phyloP scores from a whole-genome alignment of 2,329 filamentous ascomycete genomes.

The Penicillium occitanis region DNA sequence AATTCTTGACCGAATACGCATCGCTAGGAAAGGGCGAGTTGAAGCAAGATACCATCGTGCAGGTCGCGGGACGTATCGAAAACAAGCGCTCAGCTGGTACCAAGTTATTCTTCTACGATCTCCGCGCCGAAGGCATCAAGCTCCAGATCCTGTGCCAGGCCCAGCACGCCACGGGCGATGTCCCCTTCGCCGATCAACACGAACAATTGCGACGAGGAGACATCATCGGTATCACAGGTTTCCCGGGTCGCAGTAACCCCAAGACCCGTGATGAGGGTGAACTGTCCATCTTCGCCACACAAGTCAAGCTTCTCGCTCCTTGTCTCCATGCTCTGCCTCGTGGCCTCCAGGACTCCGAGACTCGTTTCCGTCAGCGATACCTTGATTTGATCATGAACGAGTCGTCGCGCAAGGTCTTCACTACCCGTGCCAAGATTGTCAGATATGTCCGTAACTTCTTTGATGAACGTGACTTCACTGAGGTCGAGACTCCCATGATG shows the following conservation, averaged over 20 bases:
- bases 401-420: constrained; percentile 75
- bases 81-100: constrained; percentile 77
- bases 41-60: constrained; percentile 70
- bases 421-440: constrained; percentile 83
- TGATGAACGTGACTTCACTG: constrained; percentile 81
- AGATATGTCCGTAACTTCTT: constrained; percentile 87
- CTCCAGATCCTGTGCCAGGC: constrained; percentile 92
- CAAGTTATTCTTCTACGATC: constrained; percentile 91
- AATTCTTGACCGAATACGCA: constrained; percentile 76
- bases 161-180: constrained; percentile 68
- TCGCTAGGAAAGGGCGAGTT: constrained; percentile 82
- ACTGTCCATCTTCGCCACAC: constrained; percentile 86
- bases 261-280: constrained; percentile 88
- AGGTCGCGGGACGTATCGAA: constrained; percentile 83
- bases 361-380: constrained; percentile 88
- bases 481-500: constrained; percentile 98
- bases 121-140: constrained; percentile 71
- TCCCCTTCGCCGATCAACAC: constrained; percentile 82
- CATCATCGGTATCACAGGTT: constrained; percentile 84
- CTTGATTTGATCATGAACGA: constrained; percentile 98
- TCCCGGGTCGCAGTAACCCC: constrained; percentile 79
- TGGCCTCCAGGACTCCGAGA: constrained; percentile 92
- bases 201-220: constrained; percentile 86
- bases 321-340: constrained; percentile 90
- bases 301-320: constrained; percentile 82